Evolutionary conservation across 106 monocot genomes (phyloP), one percentile per base, ranked within the genome.

Genomic region (Triglochin maritima): DNA sequence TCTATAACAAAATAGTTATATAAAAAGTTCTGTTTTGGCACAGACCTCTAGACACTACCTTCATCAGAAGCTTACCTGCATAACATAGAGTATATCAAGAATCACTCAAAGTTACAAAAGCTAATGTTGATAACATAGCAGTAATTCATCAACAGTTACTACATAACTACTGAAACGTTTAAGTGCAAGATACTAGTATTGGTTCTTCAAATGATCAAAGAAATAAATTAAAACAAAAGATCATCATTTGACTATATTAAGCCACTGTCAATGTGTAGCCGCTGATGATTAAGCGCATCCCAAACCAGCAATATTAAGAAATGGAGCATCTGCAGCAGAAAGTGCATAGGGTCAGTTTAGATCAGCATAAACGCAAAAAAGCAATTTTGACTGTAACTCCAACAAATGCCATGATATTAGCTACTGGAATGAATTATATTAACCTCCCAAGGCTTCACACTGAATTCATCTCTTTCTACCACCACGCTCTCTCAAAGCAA

Each of bases 401-500:
- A 29, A 29, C 29, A 29, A 29, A 46, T 49, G 41, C 5, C 9
- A 13, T 73, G 47, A 44, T 3, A 59, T 54, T 2, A 46, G 50
- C 53, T 53, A 53, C 63, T 5, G 46, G 10, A 49, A 5, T 57
- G 13, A 60, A 44, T 55, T 53, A 7, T 12, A 79, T 64, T 69
- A 70, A 71, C 80, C 67, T 80, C 70, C 59, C 42, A 70, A 15
- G 49, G 6, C 8, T 9, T 15, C 10, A 47, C 29, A 59, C 17
- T 14, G 29, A 54, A 50, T 47, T 94, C 73, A 91, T 88, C 82
- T 83, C 82, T 98, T 98, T 82, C 91, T 77, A 66, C 96, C 96
- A 75, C 96, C 96, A 84, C 96, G 91, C 76, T 98, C 96, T 79
- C 96, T 90, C 49, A 98, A 79, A 59, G 96, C 79, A 58, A 98